Evolutionary conservation across 306 rosid genomes (phyloP).

Genomic region (Arachis stenosperma): DNA sequence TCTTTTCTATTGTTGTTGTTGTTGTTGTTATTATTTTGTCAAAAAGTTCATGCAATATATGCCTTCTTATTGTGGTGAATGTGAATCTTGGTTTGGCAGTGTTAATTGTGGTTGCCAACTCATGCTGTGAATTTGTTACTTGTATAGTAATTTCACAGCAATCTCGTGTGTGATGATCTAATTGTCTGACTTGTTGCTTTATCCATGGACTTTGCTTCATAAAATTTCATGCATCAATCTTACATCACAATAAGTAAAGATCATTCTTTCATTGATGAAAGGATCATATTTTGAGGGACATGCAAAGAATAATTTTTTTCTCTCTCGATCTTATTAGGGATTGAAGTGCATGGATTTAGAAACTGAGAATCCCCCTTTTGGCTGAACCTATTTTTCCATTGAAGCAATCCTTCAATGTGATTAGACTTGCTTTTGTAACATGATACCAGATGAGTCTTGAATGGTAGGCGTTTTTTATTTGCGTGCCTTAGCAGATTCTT

Average conservation of each 20-base stretch:
- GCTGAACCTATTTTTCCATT: background rate
- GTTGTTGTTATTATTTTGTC: background rate
- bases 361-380: background rate
- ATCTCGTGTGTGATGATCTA: background rate
- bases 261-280: constrained; percentile 8
- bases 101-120: constrained; percentile 3
- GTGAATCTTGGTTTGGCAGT: background rate
- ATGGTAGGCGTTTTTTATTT: background rate
- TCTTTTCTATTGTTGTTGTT: background rate
- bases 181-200: no score
- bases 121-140: background rate
- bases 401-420: background rate
- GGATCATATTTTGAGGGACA: constrained; percentile 15
- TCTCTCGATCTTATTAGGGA: background rate
- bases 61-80: constrained; percentile 3
- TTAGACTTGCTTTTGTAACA: background rate
- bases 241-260: background rate
- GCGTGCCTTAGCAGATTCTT: constrained; percentile 10
- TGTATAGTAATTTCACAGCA: background rate
- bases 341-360: constrained; percentile 5
- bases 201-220: background rate
- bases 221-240: background rate
- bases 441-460: background rate
- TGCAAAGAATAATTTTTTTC: background rate
- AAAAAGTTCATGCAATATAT: background rate